Base-by-base conservation (phyloP, 768 basidiomycete species). In the Cystobasidium ongulense region DNA sequence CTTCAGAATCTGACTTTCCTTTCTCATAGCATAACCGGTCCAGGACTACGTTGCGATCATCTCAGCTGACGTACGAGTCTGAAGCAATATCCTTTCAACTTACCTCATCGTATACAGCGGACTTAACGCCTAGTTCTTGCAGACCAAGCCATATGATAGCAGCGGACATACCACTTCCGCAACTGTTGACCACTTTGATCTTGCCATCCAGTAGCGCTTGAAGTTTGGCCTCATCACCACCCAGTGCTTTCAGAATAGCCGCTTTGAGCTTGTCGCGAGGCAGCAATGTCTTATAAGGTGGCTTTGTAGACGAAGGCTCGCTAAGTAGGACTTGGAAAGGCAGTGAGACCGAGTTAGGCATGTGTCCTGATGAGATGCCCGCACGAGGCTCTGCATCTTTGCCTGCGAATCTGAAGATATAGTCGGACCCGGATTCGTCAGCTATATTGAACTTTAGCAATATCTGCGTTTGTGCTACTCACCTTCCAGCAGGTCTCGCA, bases 141-240 rank as follows among this genome's bases (percentile, higher is more conserved):
- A 96, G 83, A n/a, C 91, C 93, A 73, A 97, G 84, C 94, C 96
- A 97, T 5, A 97, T 84, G 17, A 97, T 84, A 1, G 86, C 91
- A 13, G 95, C 95, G n/a, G 94, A 96, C 95, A 99, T 97, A 53
- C 95, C 95, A 79, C 91, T 95, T 63, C 95, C 95, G 82, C 95
- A 99, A 73, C 85, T 89, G 15, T 89, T 87, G 4, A 88, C 85
- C 35, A 94, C 86, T 1, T 43, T 50, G 64, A 85, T 83, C 74
- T 87, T 81, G 21, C 90, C 90, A 13, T 83, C 80, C 54, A 89
- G 81, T 11, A 94, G 83, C 50, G 84, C 80, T n/a, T 86, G 81
- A 59, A 74, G 72, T 27, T 15, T 27, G 2, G 66, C 67, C 31
- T 71, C 36, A 17, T 74, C 67, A 29, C 54, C 41, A 33, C 91